These are phyloP conservation scores for Umbelopsis sp. DNA, from an alignment of 192 early-diverging fungal species.

Conservation along the genomic window DNA sequence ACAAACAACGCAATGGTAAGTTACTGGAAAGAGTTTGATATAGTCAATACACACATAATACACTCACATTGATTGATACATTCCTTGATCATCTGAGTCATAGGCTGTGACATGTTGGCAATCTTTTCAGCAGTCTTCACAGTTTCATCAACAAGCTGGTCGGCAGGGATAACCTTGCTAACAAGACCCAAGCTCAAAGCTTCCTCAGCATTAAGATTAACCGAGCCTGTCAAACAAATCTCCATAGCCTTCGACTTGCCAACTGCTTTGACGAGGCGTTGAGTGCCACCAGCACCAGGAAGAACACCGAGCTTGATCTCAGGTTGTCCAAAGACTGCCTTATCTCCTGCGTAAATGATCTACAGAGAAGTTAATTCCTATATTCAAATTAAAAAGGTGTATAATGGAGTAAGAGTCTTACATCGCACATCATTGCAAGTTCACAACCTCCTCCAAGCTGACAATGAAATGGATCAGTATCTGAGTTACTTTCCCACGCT, in stretches of 20 bases:
- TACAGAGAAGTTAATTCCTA: conserved; percentile 34
- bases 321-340: conserved; percentile 96
- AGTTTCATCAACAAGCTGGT: conserved; percentile 82
- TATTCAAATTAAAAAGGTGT: background rate
- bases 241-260: conserved; percentile 99
- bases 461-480: conserved; percentile 20
- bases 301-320: conserved; percentile 99
- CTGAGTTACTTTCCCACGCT: background rate
- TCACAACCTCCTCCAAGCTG: conserved; percentile 98
- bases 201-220: conserved; percentile 84
- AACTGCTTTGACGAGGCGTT: conserved; percentile 86
- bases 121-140: conserved; percentile 90
- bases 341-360: conserved; percentile 98
- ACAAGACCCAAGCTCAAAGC: conserved; percentile 86
- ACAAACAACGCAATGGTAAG: background rate
- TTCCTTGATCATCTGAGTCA: conserved; percentile 95
- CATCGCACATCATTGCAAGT: conserved; percentile 97
- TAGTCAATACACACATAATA: background rate
- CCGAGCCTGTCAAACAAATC: conserved; percentile 83
- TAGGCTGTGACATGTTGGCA: conserved; percentile 81
- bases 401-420: conserved; percentile 22
- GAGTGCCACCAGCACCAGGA: conserved; percentile 86
- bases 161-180: conserved; percentile 86
- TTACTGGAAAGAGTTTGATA: background rate
- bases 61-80: conserved; percentile 82